phyloP scores from a whole-genome alignment of 371 early-diverging fungal species.

The Coemansia sp. region DNA sequence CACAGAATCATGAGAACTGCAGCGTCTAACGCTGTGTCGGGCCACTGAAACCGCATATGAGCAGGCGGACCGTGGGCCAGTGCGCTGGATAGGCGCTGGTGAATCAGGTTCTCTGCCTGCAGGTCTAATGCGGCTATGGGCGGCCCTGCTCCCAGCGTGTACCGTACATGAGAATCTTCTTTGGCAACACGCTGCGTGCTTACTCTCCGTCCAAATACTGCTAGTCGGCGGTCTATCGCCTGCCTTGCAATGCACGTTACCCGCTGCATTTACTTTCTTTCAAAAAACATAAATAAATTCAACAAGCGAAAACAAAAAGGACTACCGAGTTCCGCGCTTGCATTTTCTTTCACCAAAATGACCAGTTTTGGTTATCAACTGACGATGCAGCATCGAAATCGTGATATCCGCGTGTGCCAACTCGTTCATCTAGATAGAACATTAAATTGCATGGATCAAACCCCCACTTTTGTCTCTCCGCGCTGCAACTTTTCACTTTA shows the following conservation, averaged over 20 bases:
- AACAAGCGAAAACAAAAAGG: not conserved
- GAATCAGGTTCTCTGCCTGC: constrained; percentile 3
- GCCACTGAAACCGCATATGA: constrained; percentile 29
- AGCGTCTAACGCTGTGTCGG: constrained; percentile 3
- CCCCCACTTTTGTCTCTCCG: not conserved
- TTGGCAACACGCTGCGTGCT: not conserved
- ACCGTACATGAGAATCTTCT: not conserved
- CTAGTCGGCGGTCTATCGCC: not conserved
- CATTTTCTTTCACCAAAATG: not conserved
- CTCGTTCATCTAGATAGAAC: not conserved
- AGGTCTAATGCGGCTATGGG: constrained; percentile 23
- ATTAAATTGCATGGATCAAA: not conserved
- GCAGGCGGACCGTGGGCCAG: not conserved
- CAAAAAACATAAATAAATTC: not conserved
- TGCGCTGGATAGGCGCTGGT: constrained; percentile 23
- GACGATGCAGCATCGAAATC: not conserved
- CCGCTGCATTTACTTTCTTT: not conserved
- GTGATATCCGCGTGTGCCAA: not conserved
- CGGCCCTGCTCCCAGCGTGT: not conserved
- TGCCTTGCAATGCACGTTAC: not conserved
- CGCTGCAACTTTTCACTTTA: not conserved
- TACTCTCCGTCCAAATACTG: not conserved
- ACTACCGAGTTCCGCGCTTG: not conserved
- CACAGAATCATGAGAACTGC: constrained; percentile 64
- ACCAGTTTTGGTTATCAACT: not conserved